These are phyloP conservation scores for Mrakia blollopis DNA, from an alignment of 768 basidiomycete genomes.

Conservation along the genomic window DNA sequence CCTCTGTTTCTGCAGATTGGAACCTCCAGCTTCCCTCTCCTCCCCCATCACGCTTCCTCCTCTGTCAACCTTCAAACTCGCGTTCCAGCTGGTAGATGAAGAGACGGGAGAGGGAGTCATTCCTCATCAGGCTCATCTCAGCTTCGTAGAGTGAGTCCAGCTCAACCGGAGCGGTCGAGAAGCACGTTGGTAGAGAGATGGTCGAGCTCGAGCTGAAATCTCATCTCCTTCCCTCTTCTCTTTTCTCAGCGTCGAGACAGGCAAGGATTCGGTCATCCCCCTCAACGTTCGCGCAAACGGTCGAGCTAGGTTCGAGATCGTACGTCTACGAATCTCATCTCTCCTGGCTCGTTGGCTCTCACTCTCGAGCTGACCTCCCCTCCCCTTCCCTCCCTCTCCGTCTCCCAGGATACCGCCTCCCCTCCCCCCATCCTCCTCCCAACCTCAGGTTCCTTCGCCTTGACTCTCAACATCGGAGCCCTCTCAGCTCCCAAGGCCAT, in stretches of 20 bases:
- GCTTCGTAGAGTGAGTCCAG: conserved; percentile 28
- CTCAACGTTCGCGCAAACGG: conserved; percentile 30
- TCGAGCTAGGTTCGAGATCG: conserved; percentile 25
- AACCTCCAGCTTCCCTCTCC: conserved; percentile 8
- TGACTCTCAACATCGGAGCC: conserved; percentile 27
- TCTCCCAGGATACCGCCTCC: conserved; percentile 29
- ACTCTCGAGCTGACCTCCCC: neutral
- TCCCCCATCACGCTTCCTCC: conserved; percentile 17
- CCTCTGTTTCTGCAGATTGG: neutral
- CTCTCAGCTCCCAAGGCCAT: conserved; percentile 22
- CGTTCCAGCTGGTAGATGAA: conserved; percentile 23
- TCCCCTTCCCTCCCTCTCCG: neutral
- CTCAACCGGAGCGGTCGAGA: neutral
- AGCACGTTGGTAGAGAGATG: neutral
- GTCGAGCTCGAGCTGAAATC: conserved; percentile 7
- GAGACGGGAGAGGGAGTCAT: conserved; percentile 16
- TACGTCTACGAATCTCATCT: neutral
- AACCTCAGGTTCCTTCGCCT: conserved; percentile 22
- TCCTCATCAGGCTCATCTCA: conserved; percentile 32
- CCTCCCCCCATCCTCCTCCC: conserved; percentile 16
- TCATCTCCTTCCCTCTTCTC: neutral
- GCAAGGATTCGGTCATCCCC: conserved; percentile 26
- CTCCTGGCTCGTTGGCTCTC: neutral
- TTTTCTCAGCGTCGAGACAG: conserved; percentile 21
- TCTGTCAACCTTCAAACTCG: conserved; percentile 28